Conservation (phyloP, 805 yeast genomes). For the Yarrowia keelungensis region DNA sequence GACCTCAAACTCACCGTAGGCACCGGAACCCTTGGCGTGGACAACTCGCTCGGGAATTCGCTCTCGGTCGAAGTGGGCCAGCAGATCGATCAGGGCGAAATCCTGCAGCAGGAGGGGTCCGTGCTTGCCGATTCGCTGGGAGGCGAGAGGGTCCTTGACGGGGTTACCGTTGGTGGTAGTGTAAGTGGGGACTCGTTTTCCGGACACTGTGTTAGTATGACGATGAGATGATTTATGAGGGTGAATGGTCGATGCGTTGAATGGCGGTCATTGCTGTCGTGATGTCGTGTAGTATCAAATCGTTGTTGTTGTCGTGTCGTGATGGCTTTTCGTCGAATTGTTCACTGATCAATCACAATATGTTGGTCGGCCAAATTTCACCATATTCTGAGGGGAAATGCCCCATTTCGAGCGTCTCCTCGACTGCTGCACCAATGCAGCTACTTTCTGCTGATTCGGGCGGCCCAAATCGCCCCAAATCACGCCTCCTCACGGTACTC, state of each 20-base stretch:
- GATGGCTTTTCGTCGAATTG: no score
- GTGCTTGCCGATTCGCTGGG: conserved; percentile 59
- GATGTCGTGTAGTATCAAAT: no score
- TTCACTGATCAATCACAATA: no score
- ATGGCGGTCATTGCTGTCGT: no score
- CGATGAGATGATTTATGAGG: no score
- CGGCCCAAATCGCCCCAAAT: neutral
- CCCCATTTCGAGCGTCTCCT: no score
- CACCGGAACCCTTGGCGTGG: conserved; percentile 72
- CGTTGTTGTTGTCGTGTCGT: neutral
- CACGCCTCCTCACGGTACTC: neutral
- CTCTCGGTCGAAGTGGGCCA: conserved; percentile 69
- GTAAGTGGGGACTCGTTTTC: conserved; percentile 47
- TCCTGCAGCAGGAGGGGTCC: conserved; percentile 70
- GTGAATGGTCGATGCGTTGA: no score
- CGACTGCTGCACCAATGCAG: neutral
- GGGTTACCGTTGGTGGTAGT: conserved; percentile 65
- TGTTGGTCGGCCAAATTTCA: neutral
- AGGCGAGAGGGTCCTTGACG: conserved; percentile 60
- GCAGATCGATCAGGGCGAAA: conserved; percentile 60
- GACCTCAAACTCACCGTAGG: conserved; percentile 64
- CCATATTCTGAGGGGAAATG: neutral
- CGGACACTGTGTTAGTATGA: conserved; percentile 37
- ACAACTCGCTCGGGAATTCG: conserved; percentile 72
- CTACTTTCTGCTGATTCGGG: neutral